phyloP scores from a whole-genome alignment of 1,139 yeast species.

The Debaryomyces robertsiae region DNA sequence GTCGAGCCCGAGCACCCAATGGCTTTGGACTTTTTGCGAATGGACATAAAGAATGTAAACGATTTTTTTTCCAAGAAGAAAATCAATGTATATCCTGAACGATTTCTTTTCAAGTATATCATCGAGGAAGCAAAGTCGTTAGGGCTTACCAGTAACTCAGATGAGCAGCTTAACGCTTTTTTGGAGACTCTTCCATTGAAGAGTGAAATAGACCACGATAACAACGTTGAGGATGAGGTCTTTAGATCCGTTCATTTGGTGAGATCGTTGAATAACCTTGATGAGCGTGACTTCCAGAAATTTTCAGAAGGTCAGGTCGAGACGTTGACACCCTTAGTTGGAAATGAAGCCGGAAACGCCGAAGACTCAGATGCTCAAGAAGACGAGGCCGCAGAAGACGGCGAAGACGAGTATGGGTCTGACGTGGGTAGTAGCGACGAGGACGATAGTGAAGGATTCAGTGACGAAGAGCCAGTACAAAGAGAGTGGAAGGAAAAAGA shows the following conservation, averaged over 20 bases:
- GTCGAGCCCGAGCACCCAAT: slow-evolving; percentile 98
- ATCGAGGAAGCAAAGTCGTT: slow-evolving; percentile 45
- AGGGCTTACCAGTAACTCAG: slow-evolving; percentile 42
- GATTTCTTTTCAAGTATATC: slow-evolving; percentile 76
- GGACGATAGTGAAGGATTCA: slow-evolving; percentile 25
- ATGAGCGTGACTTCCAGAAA: slow-evolving; percentile 85
- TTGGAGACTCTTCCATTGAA: slow-evolving; percentile 54
- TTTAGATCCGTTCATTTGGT: slow-evolving; percentile 88
- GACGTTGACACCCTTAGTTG: slow-evolving; percentile 65
- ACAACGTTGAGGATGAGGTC: slow-evolving; percentile 75
- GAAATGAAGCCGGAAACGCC: slow-evolving; percentile 30
- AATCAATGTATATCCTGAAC: slow-evolving; percentile 78
- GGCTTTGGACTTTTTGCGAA: slow-evolving; percentile 89
- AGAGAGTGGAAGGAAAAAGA: slow-evolving; percentile 47
- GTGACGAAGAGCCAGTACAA: slow-evolving; percentile 18
- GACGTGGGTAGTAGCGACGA: slow-evolving; percentile 35
- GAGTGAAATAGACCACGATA: slow-evolving; percentile 50
- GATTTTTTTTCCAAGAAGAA: slow-evolving; percentile 75
- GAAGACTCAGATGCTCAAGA: slow-evolving; percentile 22
- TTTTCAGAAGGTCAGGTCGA: slow-evolving; percentile 82
- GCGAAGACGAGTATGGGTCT: slow-evolving; percentile 36
- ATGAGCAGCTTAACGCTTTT: slow-evolving; percentile 37
- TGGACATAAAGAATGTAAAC: slow-evolving; percentile 96
- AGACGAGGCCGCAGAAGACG: slow-evolving; percentile 34
- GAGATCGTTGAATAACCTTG: slow-evolving; percentile 68